phyloP scores from a whole-genome alignment of 352 stramenopile genomes.

The Globisporangium uncinulatum region DNA sequence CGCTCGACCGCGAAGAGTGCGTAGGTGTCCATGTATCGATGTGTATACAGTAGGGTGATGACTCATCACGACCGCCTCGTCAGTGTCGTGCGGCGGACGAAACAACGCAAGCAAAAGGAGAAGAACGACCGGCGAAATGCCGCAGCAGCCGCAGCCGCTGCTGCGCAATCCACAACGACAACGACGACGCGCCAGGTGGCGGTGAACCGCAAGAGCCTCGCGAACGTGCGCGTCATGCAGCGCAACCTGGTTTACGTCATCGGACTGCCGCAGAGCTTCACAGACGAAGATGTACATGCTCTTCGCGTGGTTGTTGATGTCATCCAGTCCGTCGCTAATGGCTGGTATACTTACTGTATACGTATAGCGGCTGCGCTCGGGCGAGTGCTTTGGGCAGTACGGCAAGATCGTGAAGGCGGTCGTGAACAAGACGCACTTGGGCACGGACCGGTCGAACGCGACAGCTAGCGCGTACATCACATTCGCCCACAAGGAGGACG shows the following conservation, averaged over 20 bases:
- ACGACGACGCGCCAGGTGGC: constrained; percentile 13
- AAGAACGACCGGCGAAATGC: constrained; percentile 68
- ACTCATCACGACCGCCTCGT: neutral
- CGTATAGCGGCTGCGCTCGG: constrained; percentile 60
- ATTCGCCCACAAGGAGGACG: constrained; percentile 89
- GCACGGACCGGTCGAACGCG: constrained; percentile 57
- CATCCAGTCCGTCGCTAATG: neutral
- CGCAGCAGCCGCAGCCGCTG: constrained; percentile 1
- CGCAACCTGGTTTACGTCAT: constrained; percentile 95
- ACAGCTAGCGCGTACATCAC: constrained; percentile 92
- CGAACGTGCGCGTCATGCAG: constrained; percentile 92
- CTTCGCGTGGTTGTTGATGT: neutral
- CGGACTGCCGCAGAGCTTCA: constrained; percentile 80
- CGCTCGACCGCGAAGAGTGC: constrained; percentile 94
- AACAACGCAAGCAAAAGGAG: constrained; percentile 82
- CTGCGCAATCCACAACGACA: constrained; percentile 20
- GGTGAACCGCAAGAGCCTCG: constrained; percentile 76
- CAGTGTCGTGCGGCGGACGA: constrained; percentile 71
- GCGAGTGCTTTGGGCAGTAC: constrained; percentile 92
- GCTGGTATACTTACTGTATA: neutral
- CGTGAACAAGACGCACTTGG: constrained; percentile 85
- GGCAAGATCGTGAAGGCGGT: constrained; percentile 92
- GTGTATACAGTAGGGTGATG: too few species aligned
- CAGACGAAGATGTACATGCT: constrained; percentile 62
- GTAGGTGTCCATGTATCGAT: constrained; percentile 11